A percentile compares a stretch with the other conserved stretches of the same genome.
Conservation (phyloP, 2,329 filamentous ascomycete genomes). For the Ascochyta koolunga region DNA sequence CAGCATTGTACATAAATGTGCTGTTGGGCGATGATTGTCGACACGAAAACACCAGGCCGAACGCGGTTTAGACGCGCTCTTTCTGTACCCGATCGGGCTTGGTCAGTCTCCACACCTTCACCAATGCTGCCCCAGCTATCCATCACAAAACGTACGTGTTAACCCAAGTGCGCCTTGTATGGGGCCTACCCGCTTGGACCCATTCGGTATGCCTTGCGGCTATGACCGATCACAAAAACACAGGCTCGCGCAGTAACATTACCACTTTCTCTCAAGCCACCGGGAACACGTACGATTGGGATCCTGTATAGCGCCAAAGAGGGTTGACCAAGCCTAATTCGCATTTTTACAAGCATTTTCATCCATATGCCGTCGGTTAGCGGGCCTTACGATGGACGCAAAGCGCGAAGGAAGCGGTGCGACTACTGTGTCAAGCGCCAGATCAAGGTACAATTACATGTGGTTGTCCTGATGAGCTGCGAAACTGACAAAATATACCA, state of each 20-base stretch:
- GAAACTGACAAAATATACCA: conserved; percentile 1
- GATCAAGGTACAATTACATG: conserved; percentile 24
- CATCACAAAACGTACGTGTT: neutral
- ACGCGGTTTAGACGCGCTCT: conserved; percentile 24
- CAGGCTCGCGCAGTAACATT: neutral
- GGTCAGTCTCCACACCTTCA: neutral
- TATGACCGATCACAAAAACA: neutral
- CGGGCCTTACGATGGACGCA: conserved; percentile 40
- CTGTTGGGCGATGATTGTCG: neutral
- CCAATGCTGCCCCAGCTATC: neutral
- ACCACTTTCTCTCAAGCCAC: conserved; percentile 3
- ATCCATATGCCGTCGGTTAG: conserved; percentile 20
- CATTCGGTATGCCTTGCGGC: neutral
- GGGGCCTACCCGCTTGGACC: neutral
- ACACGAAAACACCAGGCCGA: neutral
- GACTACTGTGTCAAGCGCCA: conserved; percentile 33
- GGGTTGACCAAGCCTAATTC: neutral
- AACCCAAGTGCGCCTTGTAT: neutral
- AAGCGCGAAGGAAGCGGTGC: conserved; percentile 34
- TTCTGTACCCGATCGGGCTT: conserved; percentile 23
- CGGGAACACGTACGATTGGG: neutral
- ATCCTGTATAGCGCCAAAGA: neutral
- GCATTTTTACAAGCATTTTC: neutral
- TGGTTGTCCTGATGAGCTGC: neutral
- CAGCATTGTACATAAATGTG: neutral